Conservation (phyloP, 176 grass and related monocot genomes). For the Lolium multiflorum region DNA sequence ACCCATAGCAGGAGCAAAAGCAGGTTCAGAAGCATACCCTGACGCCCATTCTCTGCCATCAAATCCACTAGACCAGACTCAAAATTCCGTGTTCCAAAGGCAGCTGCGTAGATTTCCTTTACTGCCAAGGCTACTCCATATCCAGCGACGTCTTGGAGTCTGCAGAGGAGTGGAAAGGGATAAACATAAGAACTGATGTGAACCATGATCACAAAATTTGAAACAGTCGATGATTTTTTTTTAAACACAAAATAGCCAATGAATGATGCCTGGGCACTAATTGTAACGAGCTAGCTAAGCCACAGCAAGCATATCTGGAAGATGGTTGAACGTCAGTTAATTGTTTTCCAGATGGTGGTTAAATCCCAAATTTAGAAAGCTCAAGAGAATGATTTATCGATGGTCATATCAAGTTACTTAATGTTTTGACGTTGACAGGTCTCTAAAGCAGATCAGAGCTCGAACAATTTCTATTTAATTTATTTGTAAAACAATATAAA, state of each 20-base stretch:
- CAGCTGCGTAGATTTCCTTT: conserved; percentile 64
- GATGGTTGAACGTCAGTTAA: neutral
- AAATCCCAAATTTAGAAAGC: conserved; percentile 14
- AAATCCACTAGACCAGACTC: conserved; percentile 56
- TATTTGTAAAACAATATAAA: neutral
- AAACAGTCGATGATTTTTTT: neutral
- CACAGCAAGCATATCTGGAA: neutral
- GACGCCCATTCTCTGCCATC: conserved; percentile 73
- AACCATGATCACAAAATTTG: neutral
- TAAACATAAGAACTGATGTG: conserved; percentile 29
- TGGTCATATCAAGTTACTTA: neutral
- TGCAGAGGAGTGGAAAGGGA: conserved; percentile 30
- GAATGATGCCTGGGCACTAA: conserved; percentile 20
- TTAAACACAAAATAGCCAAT: neutral
- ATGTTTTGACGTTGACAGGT: neutral
- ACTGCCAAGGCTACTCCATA: conserved; percentile 87
- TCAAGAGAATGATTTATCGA: neutral
- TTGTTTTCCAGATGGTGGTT: conserved; percentile 10
- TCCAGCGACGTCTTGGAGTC: conserved; percentile 88
- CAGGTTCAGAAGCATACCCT: conserved; percentile 62
- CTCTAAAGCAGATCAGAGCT: neutral
- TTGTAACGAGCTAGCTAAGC: conserved; percentile 22
- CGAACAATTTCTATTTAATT: neutral
- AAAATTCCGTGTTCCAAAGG: conserved; percentile 66
- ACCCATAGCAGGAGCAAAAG: conserved; percentile 30